phyloP scores from a whole-genome alignment of 495 filamentous ascomycete genomes.

The Oleoguttula mirabilis region DNA sequence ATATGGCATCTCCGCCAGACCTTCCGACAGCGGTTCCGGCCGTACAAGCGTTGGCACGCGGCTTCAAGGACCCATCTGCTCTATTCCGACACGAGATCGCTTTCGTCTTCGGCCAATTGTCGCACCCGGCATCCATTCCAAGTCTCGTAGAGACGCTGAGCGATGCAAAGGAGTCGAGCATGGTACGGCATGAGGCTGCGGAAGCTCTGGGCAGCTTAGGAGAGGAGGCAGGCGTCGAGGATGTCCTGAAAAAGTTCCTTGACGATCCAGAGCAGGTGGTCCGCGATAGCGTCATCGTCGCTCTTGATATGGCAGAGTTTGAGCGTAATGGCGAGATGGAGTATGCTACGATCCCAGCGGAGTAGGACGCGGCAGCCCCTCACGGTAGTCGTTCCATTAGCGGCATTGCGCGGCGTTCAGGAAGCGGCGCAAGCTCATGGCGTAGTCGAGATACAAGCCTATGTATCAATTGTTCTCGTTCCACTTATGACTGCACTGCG shows the following conservation, averaged over 20 bases:
- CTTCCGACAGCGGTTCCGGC: conserved; percentile 76
- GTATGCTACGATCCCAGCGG: conserved; percentile 69
- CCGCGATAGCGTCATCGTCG: conserved; percentile 85
- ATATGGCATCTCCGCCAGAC: conserved; percentile 83
- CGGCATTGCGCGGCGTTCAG: no score
- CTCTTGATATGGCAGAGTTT: conserved; percentile 94
- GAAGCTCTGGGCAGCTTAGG: conserved; percentile 95
- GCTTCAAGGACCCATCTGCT: conserved; percentile 73
- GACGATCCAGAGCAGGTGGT: conserved; percentile 88
- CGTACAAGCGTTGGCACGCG: conserved; percentile 71
- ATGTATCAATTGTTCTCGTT: conserved; percentile 45
- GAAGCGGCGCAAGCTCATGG: no score
- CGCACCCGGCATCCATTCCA: conserved; percentile 90
- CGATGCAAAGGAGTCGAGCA: conserved; percentile 69
- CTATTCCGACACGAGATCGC: conserved; percentile 98
- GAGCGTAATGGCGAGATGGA: conserved; percentile 81
- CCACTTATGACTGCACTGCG: conserved; percentile 64
- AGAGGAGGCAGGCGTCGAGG: conserved; percentile 85
- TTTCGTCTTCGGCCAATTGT: conserved; percentile 94
- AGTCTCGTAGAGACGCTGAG: conserved; percentile 68
- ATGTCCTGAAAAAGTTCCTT: conserved; percentile 68
- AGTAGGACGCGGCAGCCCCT: conserved; percentile 17
- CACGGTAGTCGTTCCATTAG: no score
- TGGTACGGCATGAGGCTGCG: conserved; percentile 96
- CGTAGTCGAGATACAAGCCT: conserved; percentile 1